Percentiles rank a stretch among this genome's conserved stretches.
These are phyloP conservation scores for Perkinsus olseni DNA, from an alignment of 169 alveolate species.

Conservation along the genomic window DNA sequence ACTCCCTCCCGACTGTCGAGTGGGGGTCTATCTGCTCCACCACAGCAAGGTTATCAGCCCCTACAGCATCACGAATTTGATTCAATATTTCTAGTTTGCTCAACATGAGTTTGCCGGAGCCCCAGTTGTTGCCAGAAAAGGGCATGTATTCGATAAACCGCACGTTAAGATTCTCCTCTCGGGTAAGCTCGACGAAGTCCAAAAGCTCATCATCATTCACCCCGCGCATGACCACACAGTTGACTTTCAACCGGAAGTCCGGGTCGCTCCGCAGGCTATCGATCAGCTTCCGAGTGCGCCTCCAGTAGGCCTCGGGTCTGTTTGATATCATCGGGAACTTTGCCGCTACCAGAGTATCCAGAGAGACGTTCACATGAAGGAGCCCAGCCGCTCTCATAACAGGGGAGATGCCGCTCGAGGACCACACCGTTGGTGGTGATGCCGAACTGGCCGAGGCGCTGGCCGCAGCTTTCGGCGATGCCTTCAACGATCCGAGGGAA, in stretches of 20 bases:
- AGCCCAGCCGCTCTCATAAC: slow-evolving; percentile 38
- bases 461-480: neutral
- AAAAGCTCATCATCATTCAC: slow-evolving; percentile 43
- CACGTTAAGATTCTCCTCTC: slow-evolving; percentile 26
- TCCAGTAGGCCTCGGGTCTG: slow-evolving; percentile 21
- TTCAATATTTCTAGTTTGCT: slow-evolving; percentile 31
- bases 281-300: slow-evolving; percentile 18
- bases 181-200: slow-evolving; percentile 36
- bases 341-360: slow-evolving; percentile 41
- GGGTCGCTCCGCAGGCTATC: neutral
- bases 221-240: slow-evolving; percentile 45
- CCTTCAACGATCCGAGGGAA: slow-evolving; percentile 21
- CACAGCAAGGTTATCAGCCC: slow-evolving; percentile 2
- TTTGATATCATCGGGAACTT: slow-evolving; percentile 40
- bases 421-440: slow-evolving; percentile 44
- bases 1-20: slow-evolving; percentile 21
- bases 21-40: slow-evolving; percentile 5
- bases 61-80: slow-evolving; percentile 1
- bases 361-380: slow-evolving; percentile 21
- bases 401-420: slow-evolving; percentile 22
- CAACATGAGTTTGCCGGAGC: slow-evolving; percentile 16
- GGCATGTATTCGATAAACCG: slow-evolving; percentile 54
- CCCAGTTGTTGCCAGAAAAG: slow-evolving; percentile 43
- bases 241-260: slow-evolving; percentile 23
- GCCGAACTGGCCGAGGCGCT: slow-evolving; percentile 27